Evolutionary conservation across 371 early-diverging fungal genomes (phyloP), one percentile per base, ranked within the genome.

Genomic region (Syncephalastrum monosporum): DNA sequence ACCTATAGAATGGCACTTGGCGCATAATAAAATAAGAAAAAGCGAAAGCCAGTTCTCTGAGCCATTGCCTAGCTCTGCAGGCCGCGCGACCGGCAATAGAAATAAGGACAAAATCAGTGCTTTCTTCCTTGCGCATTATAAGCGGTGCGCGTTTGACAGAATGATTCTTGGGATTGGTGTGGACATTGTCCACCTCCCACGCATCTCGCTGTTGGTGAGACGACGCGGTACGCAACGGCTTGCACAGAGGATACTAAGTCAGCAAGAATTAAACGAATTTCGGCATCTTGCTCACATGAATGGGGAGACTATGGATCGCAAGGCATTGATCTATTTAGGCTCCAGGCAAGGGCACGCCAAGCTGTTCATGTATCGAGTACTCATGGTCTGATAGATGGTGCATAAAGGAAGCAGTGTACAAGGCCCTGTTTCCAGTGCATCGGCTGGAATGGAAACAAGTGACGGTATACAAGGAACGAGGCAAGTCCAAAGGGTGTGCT

Each of bases 381-480:
- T 33, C 38, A 33, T 33, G 5, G 38, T 33, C 0, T 33, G 38
- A 33, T 67, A 84, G 88, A 21, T 88, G 86, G 86, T 80, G 84
- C 46, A 61, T 82, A 21, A 88, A 88, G 61, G 88, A 88, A 56
- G 86, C 88, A 12, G 71, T 71, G 2, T 88, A 84, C 61, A 88
- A 88, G 59, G 88, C 88, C 25, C 47, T 82, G 43, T 86, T 73
- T 54, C 86, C 86, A 24, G 62, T 69, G 12, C 78, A 77, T 29
- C 71, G 64, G 50, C 68, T 86, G 47, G 81, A 81, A 17, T 88
- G 86, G 86, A 86, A 86, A 53, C 83, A 88, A 53, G 82, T 88
- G 25, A 68, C 80, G 23, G 71, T 88, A 1, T 51, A 57, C 12
- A 86, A 86, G 63, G 60, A 69, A 21, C 55, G 60, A 44, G 72